Evolutionary conservation across 257 asterid species (phyloP), one percentile per base, ranked within the genome.

Genomic region (Ilex aquifolium): DNA sequence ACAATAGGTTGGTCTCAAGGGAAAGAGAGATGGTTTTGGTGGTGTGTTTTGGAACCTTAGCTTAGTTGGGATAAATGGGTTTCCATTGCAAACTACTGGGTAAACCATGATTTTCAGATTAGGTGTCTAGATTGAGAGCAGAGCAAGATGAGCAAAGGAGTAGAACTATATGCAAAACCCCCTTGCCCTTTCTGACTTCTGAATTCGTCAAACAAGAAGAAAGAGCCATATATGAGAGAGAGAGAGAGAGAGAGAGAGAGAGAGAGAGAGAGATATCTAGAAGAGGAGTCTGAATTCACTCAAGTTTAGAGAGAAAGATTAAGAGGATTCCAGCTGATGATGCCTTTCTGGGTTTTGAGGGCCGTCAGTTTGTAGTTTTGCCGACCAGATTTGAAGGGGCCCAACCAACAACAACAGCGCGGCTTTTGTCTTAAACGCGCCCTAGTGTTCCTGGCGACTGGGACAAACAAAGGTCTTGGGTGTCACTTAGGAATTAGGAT

Each of bases 41-140:
- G 10, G 31, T 17, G 64, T 40, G 49, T 16, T 49, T 40, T 71
- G 63, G 75, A 27, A 16, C n/a, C 69, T 69, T 15, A 69, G 44
- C 51, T 69, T 51, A 61, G 53, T 27, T 2, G 60, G 65, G 14
- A 68, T 27, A 2, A 68, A 61, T 31, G 79, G 80, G 73, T 10
- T 63, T 68, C 55, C 66, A 71, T 30, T 55, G 57, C 60, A 66
- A 60, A 78, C 50, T 44, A 81, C 54, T 13, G 70, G 11, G 61
- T 68, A 70, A 59, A 72, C 32, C 96, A 88, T 88, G 72, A 11
- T 56, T 39, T 42, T 14, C 14, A 46, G 29, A 17, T 57, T 30
- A 27, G 63, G 65, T 53, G 65, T 31, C 54, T n/a, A 44, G 32
- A 59, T 49, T 12, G 54, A 36, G 42, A 8, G 8, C 42, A 36